These are phyloP conservation scores for Stemphylium lycopersici DNA, from an alignment of 2,329 filamentous ascomycete genomes.

Conservation along the genomic window DNA sequence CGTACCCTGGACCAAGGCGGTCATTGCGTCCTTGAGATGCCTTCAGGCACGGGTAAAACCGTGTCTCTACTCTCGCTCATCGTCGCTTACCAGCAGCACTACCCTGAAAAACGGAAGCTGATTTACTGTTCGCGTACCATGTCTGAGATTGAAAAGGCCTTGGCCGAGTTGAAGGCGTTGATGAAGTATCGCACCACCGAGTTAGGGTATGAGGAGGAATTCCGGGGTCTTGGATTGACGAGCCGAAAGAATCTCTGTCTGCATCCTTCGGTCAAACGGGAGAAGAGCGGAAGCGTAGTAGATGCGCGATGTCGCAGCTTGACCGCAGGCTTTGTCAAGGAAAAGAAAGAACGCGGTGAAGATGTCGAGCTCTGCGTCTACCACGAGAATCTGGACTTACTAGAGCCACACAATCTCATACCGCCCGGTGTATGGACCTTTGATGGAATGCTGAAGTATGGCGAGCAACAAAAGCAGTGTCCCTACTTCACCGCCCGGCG, in stretches of 20 bases:
- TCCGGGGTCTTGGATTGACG: conserved; percentile 87
- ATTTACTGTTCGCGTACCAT: conserved; percentile 99
- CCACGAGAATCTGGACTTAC: conserved; percentile 94
- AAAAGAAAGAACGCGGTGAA: conserved; percentile 95
- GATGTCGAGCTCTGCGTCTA: conserved; percentile 94
- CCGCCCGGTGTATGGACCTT: conserved; percentile 96
- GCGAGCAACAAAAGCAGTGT: conserved; percentile 94
- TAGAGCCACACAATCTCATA: conserved; percentile 93
- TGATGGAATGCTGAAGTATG: conserved; percentile 85
- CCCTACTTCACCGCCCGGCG: conserved; percentile 94
- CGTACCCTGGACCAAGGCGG: conserved; percentile 90
- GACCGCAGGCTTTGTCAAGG: conserved; percentile 95
- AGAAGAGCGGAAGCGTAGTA: conserved; percentile 93
- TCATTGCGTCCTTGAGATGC: conserved; percentile 98
- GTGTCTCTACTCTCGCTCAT: conserved; percentile 94
- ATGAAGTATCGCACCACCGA: conserved; percentile 95
- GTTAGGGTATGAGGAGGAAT: conserved; percentile 90
- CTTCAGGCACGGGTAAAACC: conserved; percentile 97
- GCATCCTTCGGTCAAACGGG: conserved; percentile 92
- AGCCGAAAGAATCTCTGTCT: conserved; percentile 97
- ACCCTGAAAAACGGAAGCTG: conserved; percentile 90
- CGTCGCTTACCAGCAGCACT: conserved; percentile 93
- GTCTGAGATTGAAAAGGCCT: conserved; percentile 98
- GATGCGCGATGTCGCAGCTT: conserved; percentile 95
- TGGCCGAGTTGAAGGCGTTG: conserved; percentile 86